Percentiles rank a stretch among this genome's conserved stretches.
Evolutionary conservation across 83 land plant species (phyloP).

Genomic region (Thuja plicata): DNA sequence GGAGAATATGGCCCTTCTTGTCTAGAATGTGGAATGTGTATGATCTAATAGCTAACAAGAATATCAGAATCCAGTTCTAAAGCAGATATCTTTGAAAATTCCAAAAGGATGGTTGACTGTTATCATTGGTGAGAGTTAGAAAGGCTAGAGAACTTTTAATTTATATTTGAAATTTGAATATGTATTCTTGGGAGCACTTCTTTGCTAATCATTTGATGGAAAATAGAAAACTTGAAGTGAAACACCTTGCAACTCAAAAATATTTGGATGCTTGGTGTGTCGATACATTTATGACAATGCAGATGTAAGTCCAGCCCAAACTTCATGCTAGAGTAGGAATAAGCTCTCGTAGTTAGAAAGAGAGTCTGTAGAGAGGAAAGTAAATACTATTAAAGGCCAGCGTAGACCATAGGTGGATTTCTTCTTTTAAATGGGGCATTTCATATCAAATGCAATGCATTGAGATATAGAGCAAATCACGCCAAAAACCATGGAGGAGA

Average conservation of each 20-base stretch:
- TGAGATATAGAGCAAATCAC: too few relatives aligned
- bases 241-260: constrained; percentile 72
- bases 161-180: constrained; percentile 85
- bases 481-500: too few relatives aligned
- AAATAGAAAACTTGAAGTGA: constrained; percentile 71
- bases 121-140: constrained; percentile 81
- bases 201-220: constrained; percentile 66
- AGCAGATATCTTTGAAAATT: constrained; percentile 44
- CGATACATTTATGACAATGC: too few relatives aligned
- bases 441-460: too few relatives aligned
- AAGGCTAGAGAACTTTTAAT: constrained; percentile 75
- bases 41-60: constrained; percentile 53
- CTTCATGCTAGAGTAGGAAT: too few relatives aligned
- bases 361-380: too few relatives aligned
- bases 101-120: constrained; percentile 67
- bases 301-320: too few relatives aligned
- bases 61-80: constrained; percentile 27
- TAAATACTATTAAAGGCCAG: too few relatives aligned
- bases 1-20: constrained; percentile 34
- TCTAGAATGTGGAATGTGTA: constrained; percentile 50
- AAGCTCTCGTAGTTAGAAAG: too few relatives aligned
- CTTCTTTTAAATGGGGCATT: too few relatives aligned
- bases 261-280: constrained; percentile 99
- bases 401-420: too few relatives aligned
- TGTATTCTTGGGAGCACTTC: constrained; percentile 88